These are phyloP conservation scores for Paramecium pentaurelia DNA, from an alignment of 73 alveolate genomes.

Conservation along the genomic window DNA sequence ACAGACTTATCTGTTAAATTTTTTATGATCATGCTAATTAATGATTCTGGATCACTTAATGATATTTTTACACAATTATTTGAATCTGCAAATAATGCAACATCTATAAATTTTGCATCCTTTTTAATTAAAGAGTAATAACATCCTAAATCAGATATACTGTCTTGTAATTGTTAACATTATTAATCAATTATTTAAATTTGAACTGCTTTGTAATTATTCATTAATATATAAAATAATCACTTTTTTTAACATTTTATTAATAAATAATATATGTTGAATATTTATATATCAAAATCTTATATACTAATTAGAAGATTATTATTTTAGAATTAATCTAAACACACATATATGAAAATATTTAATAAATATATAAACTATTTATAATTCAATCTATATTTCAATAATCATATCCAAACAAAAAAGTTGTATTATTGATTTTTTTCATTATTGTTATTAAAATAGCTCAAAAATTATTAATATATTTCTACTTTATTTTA, in stretches of 20 bases:
- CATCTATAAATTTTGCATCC: slow-evolving; percentile 23
- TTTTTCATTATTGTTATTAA: too few species aligned
- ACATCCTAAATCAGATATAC: slow-evolving; percentile 10
- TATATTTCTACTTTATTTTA: too few species aligned
- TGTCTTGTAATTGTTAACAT: neutral
- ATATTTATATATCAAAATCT: too few species aligned
- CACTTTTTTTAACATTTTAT: neutral
- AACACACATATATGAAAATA: too few species aligned
- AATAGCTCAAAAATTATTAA: too few species aligned
- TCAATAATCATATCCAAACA: too few species aligned
- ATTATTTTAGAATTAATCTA: too few species aligned
- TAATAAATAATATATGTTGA: too few species aligned
- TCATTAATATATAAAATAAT: neutral
- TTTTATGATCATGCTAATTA: neutral
- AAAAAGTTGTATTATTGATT: too few species aligned
- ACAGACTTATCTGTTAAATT: slow-evolving; percentile 29
- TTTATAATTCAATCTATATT: too few species aligned
- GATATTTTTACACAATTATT: neutral
- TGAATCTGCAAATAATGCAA: neutral
- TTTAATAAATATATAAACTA: too few species aligned
- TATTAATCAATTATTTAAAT: neutral
- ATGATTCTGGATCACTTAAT: neutral
- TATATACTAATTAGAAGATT: too few species aligned
- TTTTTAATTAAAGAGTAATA: slow-evolving; percentile 18
- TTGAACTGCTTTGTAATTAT: slow-evolving; percentile 21